Evolutionary conservation across 176 grass and related monocot genomes (phyloP).

Genomic region (Hordeum marinum): DNA sequence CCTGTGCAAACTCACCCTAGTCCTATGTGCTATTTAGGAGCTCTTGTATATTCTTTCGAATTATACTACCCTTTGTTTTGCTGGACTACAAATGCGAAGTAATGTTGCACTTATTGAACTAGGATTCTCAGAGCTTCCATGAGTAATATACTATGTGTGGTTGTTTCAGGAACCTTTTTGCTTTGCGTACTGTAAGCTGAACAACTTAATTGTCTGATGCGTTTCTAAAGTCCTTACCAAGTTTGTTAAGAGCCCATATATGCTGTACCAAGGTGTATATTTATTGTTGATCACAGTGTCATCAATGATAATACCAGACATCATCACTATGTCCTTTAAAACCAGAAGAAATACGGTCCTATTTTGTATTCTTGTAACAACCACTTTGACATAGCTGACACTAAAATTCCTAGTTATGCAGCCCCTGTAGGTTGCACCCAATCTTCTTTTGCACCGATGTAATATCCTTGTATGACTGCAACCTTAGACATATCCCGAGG

Average conservation of each 20-base stretch:
- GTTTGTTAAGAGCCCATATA: background rate
- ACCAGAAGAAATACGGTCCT: background rate
- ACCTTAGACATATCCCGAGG: background rate
- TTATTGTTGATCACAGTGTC: background rate
- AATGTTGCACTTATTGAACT: background rate
- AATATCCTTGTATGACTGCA: background rate
- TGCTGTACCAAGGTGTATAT: background rate
- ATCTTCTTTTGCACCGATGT: background rate
- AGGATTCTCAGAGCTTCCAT: background rate
- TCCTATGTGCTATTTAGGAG: background rate
- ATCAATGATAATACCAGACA: background rate
- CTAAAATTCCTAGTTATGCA: background rate
- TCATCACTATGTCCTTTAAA: background rate
- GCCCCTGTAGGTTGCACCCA: background rate
- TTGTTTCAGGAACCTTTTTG: background rate
- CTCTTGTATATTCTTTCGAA: background rate
- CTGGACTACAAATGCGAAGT: background rate
- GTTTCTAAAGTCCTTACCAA: background rate
- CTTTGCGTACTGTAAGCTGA: background rate
- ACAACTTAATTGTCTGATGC: background rate
- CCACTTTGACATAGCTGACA: background rate
- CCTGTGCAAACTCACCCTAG: background rate
- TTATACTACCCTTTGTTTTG: background rate
- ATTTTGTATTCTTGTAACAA: background rate
- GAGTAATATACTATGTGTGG: background rate